phyloP scores from a whole-genome alignment of 768 basidiomycete species.

The Rhizopogon vesiculosus region DNA sequence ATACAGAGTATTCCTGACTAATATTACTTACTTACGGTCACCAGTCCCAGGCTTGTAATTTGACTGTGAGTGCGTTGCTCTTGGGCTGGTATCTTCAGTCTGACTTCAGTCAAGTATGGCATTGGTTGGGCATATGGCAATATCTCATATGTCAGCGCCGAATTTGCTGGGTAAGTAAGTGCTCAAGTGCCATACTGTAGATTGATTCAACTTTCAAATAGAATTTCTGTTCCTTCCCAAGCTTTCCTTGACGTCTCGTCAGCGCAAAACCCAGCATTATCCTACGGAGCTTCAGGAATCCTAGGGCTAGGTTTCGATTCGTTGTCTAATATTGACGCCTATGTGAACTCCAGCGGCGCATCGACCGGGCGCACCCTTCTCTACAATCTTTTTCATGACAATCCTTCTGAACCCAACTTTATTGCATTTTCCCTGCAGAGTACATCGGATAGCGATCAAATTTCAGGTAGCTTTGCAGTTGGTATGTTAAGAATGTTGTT shows the following conservation, averaged over 20 bases:
- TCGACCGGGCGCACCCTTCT: slow-evolving; percentile 65
- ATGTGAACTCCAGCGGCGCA: slow-evolving; percentile 52
- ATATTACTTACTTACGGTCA: slow-evolving; percentile 4
- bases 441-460: slow-evolving; percentile 45
- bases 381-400: slow-evolving; percentile 69
- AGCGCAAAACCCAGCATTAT: slow-evolving; percentile 69
- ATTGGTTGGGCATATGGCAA: slow-evolving; percentile 74
- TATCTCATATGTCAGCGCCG: slow-evolving; percentile 55
- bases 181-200: not conserved
- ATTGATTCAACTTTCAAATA: slow-evolving; percentile 21
- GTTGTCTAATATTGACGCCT: slow-evolving; percentile 66
- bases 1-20: not conserved
- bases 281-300: slow-evolving; percentile 69
- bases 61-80: slow-evolving; percentile 43
- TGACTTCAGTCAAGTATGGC: slow-evolving; percentile 51
- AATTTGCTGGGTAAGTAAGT: slow-evolving; percentile 62
- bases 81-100: not conserved
- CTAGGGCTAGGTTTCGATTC: slow-evolving; percentile 74
- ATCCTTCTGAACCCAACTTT: slow-evolving; percentile 71
- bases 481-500: slow-evolving; percentile 35
- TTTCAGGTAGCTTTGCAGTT: slow-evolving; percentile 68
- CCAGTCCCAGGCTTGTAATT: slow-evolving; percentile 48
- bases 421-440: slow-evolving; percentile 74
- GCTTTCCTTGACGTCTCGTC: slow-evolving; percentile 61
- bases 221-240: slow-evolving; percentile 62